Base-by-base conservation (phyloP, 176 grass and related monocot species). In the Aegilops speltoides region DNA sequence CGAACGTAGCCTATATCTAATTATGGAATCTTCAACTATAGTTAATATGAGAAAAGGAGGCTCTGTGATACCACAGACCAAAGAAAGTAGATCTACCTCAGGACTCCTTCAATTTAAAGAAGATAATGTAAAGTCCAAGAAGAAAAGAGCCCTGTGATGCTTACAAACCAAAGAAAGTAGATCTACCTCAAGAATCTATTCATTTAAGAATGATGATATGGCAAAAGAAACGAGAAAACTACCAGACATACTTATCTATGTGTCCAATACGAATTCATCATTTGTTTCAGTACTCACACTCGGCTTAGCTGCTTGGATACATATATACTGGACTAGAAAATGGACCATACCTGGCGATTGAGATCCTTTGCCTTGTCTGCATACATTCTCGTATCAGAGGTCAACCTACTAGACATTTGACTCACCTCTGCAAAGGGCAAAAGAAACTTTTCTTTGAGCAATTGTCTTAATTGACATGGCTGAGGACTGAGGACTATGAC, bases 291-390 rank as follows among this genome's bases (percentile, higher is more conserved):
- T 12, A 24, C 19, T 54, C 13, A 12, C 41, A 79, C n/a, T 82
- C 38, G 52, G 34, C 12, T 82, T 70, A 88, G 34, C 57, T 52
- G 60, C 20, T n/a, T 46, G 10, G 52, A 68, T 72, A 23, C 23
- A 83, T 65, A 34, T 60, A 87, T 72, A 28, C 57, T 60, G 6
- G 56, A 68, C 72, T 52, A 1, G 61, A 17, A 59, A 85, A 78
- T 31, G 33, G 29, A 36, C 12, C 50, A 79, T 73, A 97, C 94
- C 92, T 97, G 92, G 71, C 88, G 79, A 90, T 94, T 97, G 79
- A 97, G 80, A 85, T 97, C 92, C 81, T 92, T 97, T 34, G 94
- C 92, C 90, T 97, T 94, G 15, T 94, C 90, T 82, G 92, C 94
- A 85, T 97, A 94, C 34, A 97, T 89, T 87, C 92, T 93, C 61